These are phyloP conservation scores for Elsinoe ampelina DNA, from an alignment of 2,329 filamentous ascomycete species.

Conservation along the genomic window DNA sequence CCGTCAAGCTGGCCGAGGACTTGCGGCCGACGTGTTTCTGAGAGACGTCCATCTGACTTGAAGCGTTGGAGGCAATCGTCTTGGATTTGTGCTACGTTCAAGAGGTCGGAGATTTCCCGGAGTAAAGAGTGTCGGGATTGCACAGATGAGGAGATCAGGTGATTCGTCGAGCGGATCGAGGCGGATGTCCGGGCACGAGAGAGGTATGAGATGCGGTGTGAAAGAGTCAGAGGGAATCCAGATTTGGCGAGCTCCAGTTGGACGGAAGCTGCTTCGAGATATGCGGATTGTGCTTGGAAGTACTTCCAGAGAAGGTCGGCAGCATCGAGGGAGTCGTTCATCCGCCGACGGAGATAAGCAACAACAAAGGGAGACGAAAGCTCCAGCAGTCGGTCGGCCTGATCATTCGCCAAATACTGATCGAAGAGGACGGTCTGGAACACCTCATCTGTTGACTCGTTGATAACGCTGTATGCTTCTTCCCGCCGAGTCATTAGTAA, in stretches of 20 bases:
- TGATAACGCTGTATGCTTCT: constrained; percentile 86
- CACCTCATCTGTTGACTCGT: constrained; percentile 78
- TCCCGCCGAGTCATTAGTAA: constrained; percentile 66
- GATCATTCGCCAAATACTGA: constrained; percentile 83
- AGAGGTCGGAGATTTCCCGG: constrained; percentile 72
- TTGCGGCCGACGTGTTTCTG: constrained; percentile 51
- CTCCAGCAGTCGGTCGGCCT: constrained; percentile 74
- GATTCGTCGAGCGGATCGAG: constrained; percentile 67
- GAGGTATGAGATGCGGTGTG: constrained; percentile 79
- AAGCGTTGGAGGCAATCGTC: constrained; percentile 79
- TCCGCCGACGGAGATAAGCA: constrained; percentile 72
- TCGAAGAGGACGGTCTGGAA: constrained; percentile 97
- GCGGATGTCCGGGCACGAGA: constrained; percentile 88
- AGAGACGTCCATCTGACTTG: constrained; percentile 60
- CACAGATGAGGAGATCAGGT: constrained; percentile 42
- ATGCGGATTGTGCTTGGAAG: constrained; percentile 74
- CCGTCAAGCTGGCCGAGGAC: constrained; percentile 64
- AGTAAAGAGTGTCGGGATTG: constrained; percentile 70
- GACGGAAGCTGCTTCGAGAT: constrained; percentile 78
- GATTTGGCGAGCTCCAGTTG: constrained; percentile 77
- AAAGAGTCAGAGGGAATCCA: constrained; percentile 68
- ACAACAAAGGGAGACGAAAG: constrained; percentile 80
- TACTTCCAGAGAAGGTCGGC: constrained; percentile 91
- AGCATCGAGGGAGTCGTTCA: constrained; percentile 61
- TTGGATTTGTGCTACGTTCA: constrained; percentile 92